phyloP scores from a whole-genome alignment of 345 rosid species.

The Chamaenerion angustifolium region DNA sequence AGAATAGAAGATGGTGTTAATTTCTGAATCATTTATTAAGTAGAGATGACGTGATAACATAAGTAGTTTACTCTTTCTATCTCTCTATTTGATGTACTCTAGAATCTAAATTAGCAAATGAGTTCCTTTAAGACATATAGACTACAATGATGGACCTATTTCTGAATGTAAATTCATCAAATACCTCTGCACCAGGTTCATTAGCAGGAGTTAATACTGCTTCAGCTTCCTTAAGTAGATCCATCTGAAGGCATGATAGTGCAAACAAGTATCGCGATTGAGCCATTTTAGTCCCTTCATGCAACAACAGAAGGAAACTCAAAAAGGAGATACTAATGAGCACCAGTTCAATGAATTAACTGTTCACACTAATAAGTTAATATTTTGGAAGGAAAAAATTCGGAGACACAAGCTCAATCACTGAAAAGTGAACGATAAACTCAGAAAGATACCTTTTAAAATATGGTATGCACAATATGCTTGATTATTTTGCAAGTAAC shows the following conservation, averaged over 20 bases:
- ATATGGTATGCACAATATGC: conserved; percentile 82
- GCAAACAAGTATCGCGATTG: conserved; percentile 98
- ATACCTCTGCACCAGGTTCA: conserved; percentile 81
- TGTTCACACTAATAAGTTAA: background rate
- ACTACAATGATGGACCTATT: no score
- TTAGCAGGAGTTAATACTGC: conserved; percentile 66
- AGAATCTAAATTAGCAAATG: no score
- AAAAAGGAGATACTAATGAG: conserved; percentile 9
- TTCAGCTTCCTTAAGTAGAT: conserved; percentile 92
- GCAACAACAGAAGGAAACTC: conserved; percentile 9
- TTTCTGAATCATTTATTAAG: no score
- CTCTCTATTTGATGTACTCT: no score
- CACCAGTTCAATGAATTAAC: conserved; percentile 8
- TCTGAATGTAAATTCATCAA: background rate
- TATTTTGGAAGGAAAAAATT: background rate
- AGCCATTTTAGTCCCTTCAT: conserved; percentile 80
- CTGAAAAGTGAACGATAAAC: background rate
- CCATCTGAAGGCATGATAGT: conserved; percentile 89
- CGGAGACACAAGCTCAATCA: background rate
- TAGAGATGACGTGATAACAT: no score
- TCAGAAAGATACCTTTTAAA: conserved; percentile 42
- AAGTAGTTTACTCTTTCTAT: no score
- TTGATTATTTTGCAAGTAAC: conserved; percentile 86
- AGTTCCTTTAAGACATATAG: no score
- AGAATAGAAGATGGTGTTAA: no score